Conservation (phyloP, 768 basidiomycete species). For the Symmetrospora coprosmae region DNA sequence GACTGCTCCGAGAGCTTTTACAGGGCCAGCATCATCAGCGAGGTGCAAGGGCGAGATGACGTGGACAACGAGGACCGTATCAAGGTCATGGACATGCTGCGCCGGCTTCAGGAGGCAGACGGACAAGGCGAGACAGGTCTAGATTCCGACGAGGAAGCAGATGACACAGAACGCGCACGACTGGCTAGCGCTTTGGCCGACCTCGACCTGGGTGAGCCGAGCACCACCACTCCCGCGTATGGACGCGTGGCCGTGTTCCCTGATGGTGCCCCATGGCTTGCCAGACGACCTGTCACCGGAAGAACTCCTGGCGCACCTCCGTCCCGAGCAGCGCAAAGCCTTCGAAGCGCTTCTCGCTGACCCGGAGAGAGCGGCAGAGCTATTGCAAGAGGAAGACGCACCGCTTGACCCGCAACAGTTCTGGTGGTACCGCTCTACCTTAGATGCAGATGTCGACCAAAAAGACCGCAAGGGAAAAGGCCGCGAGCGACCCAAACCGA, state of each 20-base stretch:
- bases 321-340: conserved; percentile 22
- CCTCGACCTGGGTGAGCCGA: conserved; percentile 24
- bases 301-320: conserved; percentile 22
- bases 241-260: background rate
- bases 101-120: conserved; percentile 27
- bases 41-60: conserved; percentile 19
- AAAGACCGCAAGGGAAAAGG: too few species aligned
- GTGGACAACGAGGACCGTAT: conserved; percentile 15
- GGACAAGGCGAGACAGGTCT: background rate
- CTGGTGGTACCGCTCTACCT: background rate
- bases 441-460: background rate
- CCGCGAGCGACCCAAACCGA: background rate
- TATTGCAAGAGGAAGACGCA: too few species aligned
- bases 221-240: background rate
- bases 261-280: background rate
- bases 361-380: conserved; percentile 2
- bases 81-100: conserved; percentile 28
- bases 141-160: conserved; percentile 1
- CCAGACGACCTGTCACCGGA: conserved; percentile 26
- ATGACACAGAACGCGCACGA: conserved; percentile 18
- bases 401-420: background rate
- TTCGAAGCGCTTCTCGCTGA: background rate
- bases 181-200: conserved; percentile 17
- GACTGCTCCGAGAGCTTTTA: conserved; percentile 27
- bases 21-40: conserved; percentile 22